Evolutionary conservation across 148 eudicot species (phyloP).

Genomic region (Hydrangea macrophylla): DNA sequence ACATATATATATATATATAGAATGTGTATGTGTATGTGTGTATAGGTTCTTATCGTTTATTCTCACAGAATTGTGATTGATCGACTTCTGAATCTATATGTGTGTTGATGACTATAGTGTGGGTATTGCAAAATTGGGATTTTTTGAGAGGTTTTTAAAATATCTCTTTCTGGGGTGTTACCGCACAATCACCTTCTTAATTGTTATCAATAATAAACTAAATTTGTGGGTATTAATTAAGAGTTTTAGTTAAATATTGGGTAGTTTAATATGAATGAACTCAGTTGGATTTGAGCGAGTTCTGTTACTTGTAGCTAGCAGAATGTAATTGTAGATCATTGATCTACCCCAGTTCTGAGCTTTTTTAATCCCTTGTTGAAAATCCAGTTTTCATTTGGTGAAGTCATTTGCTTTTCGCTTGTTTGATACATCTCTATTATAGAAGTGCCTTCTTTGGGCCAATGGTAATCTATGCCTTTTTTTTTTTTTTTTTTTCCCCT

Average conservation of each 20-base stretch:
- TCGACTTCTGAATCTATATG: no score
- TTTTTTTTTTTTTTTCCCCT: no score
- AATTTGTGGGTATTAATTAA: background rate
- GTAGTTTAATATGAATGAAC: background rate
- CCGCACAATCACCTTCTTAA: background rate
- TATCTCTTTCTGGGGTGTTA: no score
- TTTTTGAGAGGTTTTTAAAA: no score
- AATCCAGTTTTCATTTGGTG: background rate
- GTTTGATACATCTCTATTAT: background rate
- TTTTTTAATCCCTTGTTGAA: background rate
- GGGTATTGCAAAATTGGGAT: no score
- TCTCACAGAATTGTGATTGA: background rate
- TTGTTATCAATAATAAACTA: no score
- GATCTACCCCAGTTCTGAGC: background rate
- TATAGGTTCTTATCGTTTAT: constrained; percentile 16
- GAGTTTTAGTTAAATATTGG: background rate
- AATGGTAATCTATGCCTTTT: no score
- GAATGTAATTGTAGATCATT: background rate
- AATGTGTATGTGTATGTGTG: background rate
- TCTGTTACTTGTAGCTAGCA: background rate
- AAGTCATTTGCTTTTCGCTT: background rate
- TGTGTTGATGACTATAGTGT: no score
- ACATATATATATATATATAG: background rate
- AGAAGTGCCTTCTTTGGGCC: background rate
- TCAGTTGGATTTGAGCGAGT: background rate